Evolutionary conservation across 805 yeast genomes (phyloP), one percentile per base, ranked within the genome.

Genomic region (Ogataea paraovalis): DNA sequence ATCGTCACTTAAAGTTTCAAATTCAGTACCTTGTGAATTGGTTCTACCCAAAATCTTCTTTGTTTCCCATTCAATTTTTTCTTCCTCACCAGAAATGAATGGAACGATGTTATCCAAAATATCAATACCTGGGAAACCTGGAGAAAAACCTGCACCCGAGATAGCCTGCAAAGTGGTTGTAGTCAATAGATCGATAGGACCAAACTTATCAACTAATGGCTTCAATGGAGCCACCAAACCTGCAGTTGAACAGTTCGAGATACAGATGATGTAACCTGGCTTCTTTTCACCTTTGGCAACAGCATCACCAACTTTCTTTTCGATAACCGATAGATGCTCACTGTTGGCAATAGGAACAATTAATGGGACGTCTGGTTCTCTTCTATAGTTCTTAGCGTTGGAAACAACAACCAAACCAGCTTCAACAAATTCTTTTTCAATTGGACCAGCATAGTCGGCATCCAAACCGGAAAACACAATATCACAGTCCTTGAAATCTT

Each of bases 11-110:
- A 87, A 71, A 33, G 81, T 69, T 14, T 74, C 73, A 55, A 88
- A 79, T 20, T 79, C 80, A 41, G 70, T 67, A 39, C 81, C 82
- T 33, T 69, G 76, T 1, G 61, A 61, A 45, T 80, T 75, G 33
- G 83, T 59, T 45, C 73, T 64, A 54, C 97, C 97, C 60, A 94
- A 76, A 55, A 94, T 94, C 74, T 94, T 94, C 65, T 88, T 87
- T 46, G 98, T 90, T 74, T 94, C 99, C 95, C 96, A 90, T 71
- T 94, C 99, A 59, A 94, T 88, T 73, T 94, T 94, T 58, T 94
- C 99, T 72, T 94, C 99, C 71, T 94, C 99, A 41, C 98, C 97
- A 55, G 90, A 76, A 63, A 94, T 94, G 76, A 74, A 94, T 38
- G 99, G 99, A 47, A 94, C 89, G 56, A 94, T 78, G 71, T 94